Evolutionary conservation across 2,329 filamentous ascomycete genomes (phyloP).

Genomic region (Cytospora paraplurivora): DNA sequence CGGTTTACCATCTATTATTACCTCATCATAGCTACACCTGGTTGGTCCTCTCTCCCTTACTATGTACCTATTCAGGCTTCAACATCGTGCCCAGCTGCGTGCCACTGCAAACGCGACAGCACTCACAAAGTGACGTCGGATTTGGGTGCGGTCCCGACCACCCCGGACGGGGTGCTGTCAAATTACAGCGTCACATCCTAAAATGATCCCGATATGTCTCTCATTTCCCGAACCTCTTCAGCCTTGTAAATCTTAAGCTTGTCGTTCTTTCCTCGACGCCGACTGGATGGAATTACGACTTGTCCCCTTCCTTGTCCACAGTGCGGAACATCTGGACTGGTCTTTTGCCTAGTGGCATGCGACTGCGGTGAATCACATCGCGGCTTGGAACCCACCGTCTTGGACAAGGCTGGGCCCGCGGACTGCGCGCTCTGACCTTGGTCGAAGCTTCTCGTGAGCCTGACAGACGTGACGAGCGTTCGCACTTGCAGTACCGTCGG

Average conservation of each 20-base stretch:
- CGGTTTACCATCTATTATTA: neutral
- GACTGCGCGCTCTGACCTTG: neutral
- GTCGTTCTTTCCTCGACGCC: neutral
- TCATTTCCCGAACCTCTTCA: slow-evolving; percentile 18
- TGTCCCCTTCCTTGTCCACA: slow-evolving; percentile 5
- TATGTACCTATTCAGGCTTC: too few species aligned
- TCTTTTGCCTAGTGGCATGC: neutral
- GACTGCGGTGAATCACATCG: slow-evolving; percentile 9
- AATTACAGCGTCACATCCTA: slow-evolving; percentile 27
- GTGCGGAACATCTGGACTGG: slow-evolving; percentile 5
- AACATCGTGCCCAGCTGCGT: neutral
- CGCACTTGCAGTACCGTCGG: neutral
- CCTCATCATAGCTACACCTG: neutral
- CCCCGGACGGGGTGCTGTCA: slow-evolving; percentile 3
- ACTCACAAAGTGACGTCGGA: slow-evolving; percentile 11
- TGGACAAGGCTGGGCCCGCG: slow-evolving; percentile 27
- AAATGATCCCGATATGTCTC: slow-evolving; percentile 9
- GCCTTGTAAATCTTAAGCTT: slow-evolving; percentile 22
- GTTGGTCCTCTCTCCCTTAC: neutral
- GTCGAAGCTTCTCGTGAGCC: slow-evolving; percentile 11
- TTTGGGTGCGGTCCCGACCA: slow-evolving; percentile 3
- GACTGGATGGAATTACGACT: slow-evolving; percentile 20
- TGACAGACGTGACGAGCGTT: neutral
- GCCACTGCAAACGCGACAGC: slow-evolving; percentile 2
- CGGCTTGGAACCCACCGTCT: slow-evolving; percentile 18